Conservation (phyloP, 148 eudicot genomes). For the Polygonum aviculare region DNA sequence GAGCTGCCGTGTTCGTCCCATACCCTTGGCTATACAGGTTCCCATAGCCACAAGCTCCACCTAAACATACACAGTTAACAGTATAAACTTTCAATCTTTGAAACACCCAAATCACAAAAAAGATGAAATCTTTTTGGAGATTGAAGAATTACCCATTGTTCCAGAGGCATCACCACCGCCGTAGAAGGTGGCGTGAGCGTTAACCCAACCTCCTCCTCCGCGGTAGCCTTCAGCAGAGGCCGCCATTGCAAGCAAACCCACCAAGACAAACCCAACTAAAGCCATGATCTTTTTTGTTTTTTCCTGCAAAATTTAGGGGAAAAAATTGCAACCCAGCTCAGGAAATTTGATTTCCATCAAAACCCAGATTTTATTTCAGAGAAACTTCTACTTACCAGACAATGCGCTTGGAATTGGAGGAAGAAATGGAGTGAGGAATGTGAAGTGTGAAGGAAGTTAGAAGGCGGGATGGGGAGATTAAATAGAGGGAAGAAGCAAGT, state of each 20-base stretch:
- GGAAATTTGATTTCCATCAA: background rate
- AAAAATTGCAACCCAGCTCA: background rate
- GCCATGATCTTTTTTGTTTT: constrained; percentile 29
- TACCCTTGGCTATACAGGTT: constrained; percentile 64
- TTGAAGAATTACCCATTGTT: constrained; percentile 51
- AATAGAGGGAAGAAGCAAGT: background rate
- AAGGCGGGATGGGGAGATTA: constrained; percentile 4
- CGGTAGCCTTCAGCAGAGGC: constrained; percentile 30
- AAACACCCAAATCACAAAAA: background rate
- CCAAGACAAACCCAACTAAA: constrained; percentile 24
- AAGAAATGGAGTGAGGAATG: background rate
- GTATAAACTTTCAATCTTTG: constrained; percentile 10
- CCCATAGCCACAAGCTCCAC: constrained; percentile 77
- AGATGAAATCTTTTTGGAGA: background rate
- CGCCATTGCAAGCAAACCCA: constrained; percentile 35
- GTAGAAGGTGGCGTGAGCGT: constrained; percentile 71
- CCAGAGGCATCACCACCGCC: constrained; percentile 77
- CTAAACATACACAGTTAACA: constrained; percentile 17
- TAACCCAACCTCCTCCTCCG: constrained; percentile 50
- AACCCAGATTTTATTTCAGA: background rate
- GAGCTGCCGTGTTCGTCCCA: constrained; percentile 68
- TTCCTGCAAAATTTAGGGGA: constrained; percentile 21
- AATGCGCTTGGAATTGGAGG: background rate
- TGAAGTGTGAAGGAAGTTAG: background rate
- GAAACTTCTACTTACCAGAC: background rate